Base-by-base conservation (phyloP, 108 stramenopile genomes). In the Seminavis robusta region DNA sequence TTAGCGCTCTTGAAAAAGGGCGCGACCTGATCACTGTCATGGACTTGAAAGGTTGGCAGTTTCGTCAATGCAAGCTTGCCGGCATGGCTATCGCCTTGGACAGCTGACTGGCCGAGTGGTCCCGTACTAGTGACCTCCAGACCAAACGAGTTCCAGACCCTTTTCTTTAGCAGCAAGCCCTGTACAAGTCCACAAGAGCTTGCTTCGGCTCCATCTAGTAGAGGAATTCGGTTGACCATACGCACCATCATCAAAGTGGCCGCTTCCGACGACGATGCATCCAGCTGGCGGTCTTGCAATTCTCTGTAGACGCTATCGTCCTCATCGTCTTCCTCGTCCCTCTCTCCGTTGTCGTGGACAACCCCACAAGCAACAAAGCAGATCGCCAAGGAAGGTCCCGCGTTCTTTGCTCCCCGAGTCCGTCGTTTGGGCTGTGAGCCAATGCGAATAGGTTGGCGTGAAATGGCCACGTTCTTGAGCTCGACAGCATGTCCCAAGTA, bases 141-240 rank as follows among this genome's bases (percentile, higher is more conserved):
- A 5, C 91, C 91, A 51, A 84, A 93, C 3, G 84, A 74, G 24
- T 65, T 76, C 91, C 91, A 93, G 9, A 77, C 63, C 0, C 61
- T 42, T 36, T 76, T 40, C 56, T 63, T 89, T 20, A 45, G 47
- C 16, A 68, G 53, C 19, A 93, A 30, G 15, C 78, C 78, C 29
- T 76, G 74, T 8, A 87, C 79, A 13, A 93, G 30, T 5, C 91
- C 91, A 65, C 91, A 93, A 13, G 80, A 79, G 13, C 61, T 38
- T 6, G 79, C 80, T 67, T 93, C 87, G 20, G 84, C 78, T 25
- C 86, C 69, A 49, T 93, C 91, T 20, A 93, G 73, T 30, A 93
- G 55, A 32, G 91, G 91, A 33, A 89, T 78, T 11, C 70, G 64
- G 57, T 93, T 93, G 20, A 93, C 91, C 81, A 93, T 87, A 3